These are phyloP conservation scores for Populus tomentosa DNA, from an alignment of 441 rosid species.

Conservation along the genomic window DNA sequence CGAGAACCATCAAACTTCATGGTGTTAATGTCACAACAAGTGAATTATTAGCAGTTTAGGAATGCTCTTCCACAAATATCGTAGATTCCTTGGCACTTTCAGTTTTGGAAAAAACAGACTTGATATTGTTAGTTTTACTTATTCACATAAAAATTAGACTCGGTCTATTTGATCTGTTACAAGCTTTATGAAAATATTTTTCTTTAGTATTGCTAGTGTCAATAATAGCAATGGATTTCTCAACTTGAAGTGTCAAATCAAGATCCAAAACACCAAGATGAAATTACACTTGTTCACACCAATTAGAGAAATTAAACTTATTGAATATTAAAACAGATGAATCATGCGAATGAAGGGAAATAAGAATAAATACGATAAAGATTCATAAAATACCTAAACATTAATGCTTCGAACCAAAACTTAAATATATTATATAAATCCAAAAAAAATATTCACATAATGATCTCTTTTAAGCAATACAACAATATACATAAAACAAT, in stretches of 20 bases:
- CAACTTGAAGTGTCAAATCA: slow-evolving; percentile 5
- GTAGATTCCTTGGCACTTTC: slow-evolving; percentile 9
- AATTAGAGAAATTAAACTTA: slow-evolving; percentile 10
- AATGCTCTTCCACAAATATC: slow-evolving; percentile 2
- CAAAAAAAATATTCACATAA: not conserved
- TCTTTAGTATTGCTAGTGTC: not conserved
- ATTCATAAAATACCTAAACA: not conserved
- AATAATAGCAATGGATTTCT: slow-evolving; percentile 3
- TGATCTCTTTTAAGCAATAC: slow-evolving; percentile 10
- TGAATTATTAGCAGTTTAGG: slow-evolving; percentile 8
- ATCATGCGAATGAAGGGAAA: not conserved
- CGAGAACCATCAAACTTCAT: slow-evolving; percentile 2
- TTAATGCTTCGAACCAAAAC: not conserved
- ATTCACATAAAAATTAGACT: slow-evolving; percentile 4
- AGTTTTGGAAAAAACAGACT: not conserved
- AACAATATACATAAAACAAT: not conserved
- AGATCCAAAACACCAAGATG: slow-evolving; percentile 11
- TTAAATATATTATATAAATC: not conserved
- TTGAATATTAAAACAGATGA: not conserved
- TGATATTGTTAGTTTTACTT: not conserved
- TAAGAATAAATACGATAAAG: not conserved
- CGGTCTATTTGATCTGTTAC: slow-evolving; percentile 5
- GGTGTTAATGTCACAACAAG: slow-evolving; percentile 2
- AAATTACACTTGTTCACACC: slow-evolving; percentile 13
- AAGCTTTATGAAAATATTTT: not conserved